Evolutionary conservation across 257 asterid genomes (phyloP), one percentile per base, ranked within the genome.

Genomic region (Petrea volubilis): DNA sequence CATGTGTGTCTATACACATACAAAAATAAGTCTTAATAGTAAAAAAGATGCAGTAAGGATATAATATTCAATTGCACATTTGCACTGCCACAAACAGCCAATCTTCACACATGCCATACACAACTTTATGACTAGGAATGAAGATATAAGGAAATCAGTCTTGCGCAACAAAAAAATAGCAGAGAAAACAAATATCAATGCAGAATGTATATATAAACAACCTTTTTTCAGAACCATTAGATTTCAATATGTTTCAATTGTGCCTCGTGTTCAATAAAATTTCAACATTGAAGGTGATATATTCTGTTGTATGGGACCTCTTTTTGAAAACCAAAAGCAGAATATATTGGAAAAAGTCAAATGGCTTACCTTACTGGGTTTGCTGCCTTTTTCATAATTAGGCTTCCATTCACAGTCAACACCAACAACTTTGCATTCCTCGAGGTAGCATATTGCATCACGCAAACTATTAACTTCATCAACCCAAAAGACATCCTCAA

Each of bases 381-480:
- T 69, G 83, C 90, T 81, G 49, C 98, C 98, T 81, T 92, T 95
- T 75, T 63, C 90, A 70, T 84, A 92, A 76, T 77, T 89, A 56
- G 98, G 98, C 78, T 88, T 92, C 99, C 99, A 95, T 77, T 95
- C 99, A 82, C 97, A 91, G 77, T 95, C 99, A 73, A 95, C 18
- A 62, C 99, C 99, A 51, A 95, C 65, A 67, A 95, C 86, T 84
- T 92, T 90, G 80, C 92, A 91, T 73, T 80, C 83, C 84, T 86
- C 87, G n/a, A 95, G 78, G 78, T 90, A 74, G 69, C 60, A 2
- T 64, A 85, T 79, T 72, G 98, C 96, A 66, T 72, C 86, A 64
- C 36, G 82, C 79, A 95, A 80, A 62, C 79, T 73, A 81, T 80
- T 79, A 21, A 51, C 71, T 55, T 88, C 88, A 72, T 92, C 98